These are phyloP conservation scores for Fusarium fujikuroi DNA, from an alignment of 2,329 filamentous ascomycete genomes.

Conservation along the genomic window DNA sequence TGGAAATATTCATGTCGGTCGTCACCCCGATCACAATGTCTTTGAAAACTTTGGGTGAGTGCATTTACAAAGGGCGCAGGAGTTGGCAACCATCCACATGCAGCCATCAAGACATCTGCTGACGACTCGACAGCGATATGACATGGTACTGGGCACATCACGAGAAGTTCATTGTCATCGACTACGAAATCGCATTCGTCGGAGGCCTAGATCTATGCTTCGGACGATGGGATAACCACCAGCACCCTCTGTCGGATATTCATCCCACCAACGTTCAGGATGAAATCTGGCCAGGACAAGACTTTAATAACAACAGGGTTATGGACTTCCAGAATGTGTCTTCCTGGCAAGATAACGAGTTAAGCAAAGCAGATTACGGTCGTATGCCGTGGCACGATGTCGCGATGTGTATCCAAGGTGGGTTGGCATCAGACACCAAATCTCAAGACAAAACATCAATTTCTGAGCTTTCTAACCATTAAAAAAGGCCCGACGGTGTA, in stretches of 20 bases:
- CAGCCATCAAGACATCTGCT: background rate
- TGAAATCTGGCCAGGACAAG: constrained; percentile 93
- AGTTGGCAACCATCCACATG: background rate
- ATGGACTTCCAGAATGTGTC: constrained; percentile 94
- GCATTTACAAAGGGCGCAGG: background rate
- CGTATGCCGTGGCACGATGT: constrained; percentile 99
- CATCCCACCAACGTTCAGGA: constrained; percentile 84
- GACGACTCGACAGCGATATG: constrained; percentile 56
- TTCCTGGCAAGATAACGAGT: constrained; percentile 92
- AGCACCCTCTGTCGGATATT: constrained; percentile 86
- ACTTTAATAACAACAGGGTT: constrained; percentile 97
- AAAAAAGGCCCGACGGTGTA: constrained; percentile 84
- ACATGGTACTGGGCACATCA: constrained; percentile 99
- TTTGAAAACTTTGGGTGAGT: constrained; percentile 81
- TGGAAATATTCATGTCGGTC: constrained; percentile 88
- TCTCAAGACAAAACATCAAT: constrained; percentile 48
- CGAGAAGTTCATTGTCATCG: constrained; percentile 96
- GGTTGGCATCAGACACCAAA: background rate
- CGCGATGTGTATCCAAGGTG: constrained; percentile 50
- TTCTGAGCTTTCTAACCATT: constrained; percentile 78
- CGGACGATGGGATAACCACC: constrained; percentile 89
- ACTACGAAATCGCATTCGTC: constrained; percentile 91
- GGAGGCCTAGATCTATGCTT: constrained; percentile 96
- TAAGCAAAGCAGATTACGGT: constrained; percentile 90
- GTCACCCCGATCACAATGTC: constrained; percentile 95